Evolutionary conservation across 768 basidiomycete genomes (phyloP), one percentile per base, ranked within the genome.

Genomic region (Suillus brevipes): DNA sequence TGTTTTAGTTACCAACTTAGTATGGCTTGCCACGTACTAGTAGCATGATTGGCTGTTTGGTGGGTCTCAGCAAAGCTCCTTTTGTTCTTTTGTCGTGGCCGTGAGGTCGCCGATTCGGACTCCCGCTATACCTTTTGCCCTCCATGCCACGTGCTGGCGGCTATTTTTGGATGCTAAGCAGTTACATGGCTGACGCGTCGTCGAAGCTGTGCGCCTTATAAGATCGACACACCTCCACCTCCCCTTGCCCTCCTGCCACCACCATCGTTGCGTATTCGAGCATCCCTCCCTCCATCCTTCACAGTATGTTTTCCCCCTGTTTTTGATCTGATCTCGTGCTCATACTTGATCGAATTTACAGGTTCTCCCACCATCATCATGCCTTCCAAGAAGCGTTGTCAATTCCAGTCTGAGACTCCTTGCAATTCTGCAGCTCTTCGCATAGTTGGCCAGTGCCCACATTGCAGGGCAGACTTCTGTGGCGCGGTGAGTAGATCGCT

Each of bases 331-430:
- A 50, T 60, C 23, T 28, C 3, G 13, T 23, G 4, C 49, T 62
- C 34, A 55, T n/a, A 36, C 20, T 20, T 12, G 36, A 40, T 56
- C 14, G 34, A 36, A 62, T 55, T 57, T 64, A 31, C 64, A 68
- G 64, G 67, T 34, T 61, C 52, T 31, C 14, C 23, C 37, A 10
- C 45, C 72, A 62, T 52, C 68, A 71, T 65, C 67, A 94, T 94
- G 93, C 83, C 91, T 70, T 82, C 85, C 73, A 94, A 93, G 90
- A 93, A 92, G 77, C 91, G 92, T 73, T 95, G 93, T 81, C 90
- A 93, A 77, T 85, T 89, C 77, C 80, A 80, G 64, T 67, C 77
- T 18, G 82, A 81, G 67, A 70, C 77, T 36, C 76, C 70, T 42
- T 95, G 94, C 82, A 90, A 84, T 71, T 88, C 87, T 66, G 91